Base-by-base conservation (phyloP, 2,329 filamentous ascomycete species). In the Macrophomina pseudophaseolina region DNA sequence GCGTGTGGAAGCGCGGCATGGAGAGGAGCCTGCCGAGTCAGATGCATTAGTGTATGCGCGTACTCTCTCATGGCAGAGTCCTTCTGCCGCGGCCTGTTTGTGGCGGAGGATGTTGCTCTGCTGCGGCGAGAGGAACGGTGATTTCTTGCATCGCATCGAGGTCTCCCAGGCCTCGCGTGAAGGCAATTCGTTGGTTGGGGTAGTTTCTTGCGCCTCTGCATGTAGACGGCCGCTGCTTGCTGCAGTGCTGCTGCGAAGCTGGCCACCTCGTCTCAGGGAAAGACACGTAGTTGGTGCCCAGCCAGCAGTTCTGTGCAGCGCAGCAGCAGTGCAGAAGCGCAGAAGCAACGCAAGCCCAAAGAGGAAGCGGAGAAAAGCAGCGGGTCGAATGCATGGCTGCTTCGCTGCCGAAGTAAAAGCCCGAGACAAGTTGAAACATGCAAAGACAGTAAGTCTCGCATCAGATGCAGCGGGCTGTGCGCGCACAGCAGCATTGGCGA, bases 401-500 rank as follows among this genome's bases (percentile, higher is more conserved):
- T 49, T 49, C 30, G 53, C 35, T 16, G 35, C 35, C 53, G 35
- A 58, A 16, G 14, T 23, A 8, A 46, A 46, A 16, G 11, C 23
- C n/a, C 58, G 42, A 62, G 44, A 62, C 58, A 49, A 12, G 30
- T 7, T 40, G 58, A 62, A 62, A 62, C 58, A 28, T 7, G 44
- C 30, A 38, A 49, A 49, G 30, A 11, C 12, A 33, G 53, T 23
- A 18, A 32, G 44, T 48, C 56, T 35, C 56, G 56, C 56, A 60
- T 60, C 56, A 60, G 56, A 60, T 35, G 42, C 28, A 3, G 23
- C 23, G 14, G 38, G 40, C 54, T n/a, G 42, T 32, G 54, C 54
- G 35, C 9, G 23, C 7, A 30, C 48, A 32, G 48, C 16, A 51
- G 23, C 23, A 23, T 3, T 23, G 23, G 2, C 23, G 23, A 23